Evolutionary conservation across 495 filamentous ascomycete species (phyloP).

Genomic region (Collariella sp.): DNA sequence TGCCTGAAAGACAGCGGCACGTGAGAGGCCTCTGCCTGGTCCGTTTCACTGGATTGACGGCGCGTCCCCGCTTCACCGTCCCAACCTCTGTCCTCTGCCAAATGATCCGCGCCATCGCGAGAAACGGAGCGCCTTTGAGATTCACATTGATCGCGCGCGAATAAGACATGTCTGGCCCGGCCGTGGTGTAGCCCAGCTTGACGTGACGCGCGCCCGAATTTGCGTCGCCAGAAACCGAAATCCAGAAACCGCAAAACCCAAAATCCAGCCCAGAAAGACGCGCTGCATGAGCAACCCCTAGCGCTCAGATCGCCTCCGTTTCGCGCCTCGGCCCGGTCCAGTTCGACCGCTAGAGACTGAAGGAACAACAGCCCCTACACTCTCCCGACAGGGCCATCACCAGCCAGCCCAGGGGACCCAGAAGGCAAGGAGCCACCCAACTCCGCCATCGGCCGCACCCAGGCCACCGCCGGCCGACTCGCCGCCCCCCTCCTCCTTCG

Average conservation of each 20-base stretch:
- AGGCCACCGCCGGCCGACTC: not conserved
- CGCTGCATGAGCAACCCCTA: too few relatives aligned
- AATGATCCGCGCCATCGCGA: conserved; percentile 1
- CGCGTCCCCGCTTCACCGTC: conserved; percentile 9
- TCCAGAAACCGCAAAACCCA: not conserved
- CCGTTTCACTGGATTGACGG: conserved; percentile 1
- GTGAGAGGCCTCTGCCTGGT: not conserved
- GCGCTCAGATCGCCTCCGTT: conserved; percentile 11
- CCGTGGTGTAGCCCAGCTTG: not conserved
- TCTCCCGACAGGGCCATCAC: not conserved
- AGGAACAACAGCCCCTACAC: conserved; percentile 1
- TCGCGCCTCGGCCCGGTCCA: conserved; percentile 2
- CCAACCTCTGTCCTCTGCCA: conserved; percentile 1
- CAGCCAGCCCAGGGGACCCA: too few relatives aligned
- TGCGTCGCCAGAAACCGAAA: not conserved
- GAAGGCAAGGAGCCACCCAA: too few relatives aligned
- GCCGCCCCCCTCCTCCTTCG: not conserved
- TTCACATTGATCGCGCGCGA: not conserved
- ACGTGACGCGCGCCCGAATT: not conserved
- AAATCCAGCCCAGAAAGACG: not conserved
- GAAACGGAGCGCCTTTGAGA: conserved; percentile 11
- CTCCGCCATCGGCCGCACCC: too few relatives aligned
- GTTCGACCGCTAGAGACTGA: too few relatives aligned
- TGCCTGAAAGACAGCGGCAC: not conserved
- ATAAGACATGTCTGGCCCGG: not conserved